Base-by-base conservation (phyloP, 2,329 filamentous ascomycete genomes). In the Botrytis cinerea region DNA sequence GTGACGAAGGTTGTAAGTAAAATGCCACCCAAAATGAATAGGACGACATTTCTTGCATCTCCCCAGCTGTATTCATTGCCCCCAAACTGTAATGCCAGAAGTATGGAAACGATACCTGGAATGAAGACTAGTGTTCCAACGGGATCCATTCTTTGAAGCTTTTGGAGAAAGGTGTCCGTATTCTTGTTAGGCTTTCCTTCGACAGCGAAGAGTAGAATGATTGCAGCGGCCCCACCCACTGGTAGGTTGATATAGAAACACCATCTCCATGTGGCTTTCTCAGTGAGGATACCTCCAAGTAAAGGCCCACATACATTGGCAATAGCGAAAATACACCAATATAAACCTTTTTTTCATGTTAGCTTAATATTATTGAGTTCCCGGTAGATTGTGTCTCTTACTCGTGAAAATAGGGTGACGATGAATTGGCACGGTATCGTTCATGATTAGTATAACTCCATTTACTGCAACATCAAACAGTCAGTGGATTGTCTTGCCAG, bases 311-410 rank as follows among this genome's bases (percentile, higher is more conserved):
- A 20, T 66, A 73, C 62, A 61, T 69, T 62, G n/a, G 75, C 72
- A 9, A 76, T 60, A 2, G 72, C 76, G 90, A 90, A 92, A 0
- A 92, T 87, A 8, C 71, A 73, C 6, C 74, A 72, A 4, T 75
- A 54, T 25, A 77, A 12, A 18, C 32, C 63, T 67, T 35, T 2
- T 48, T 20, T 35, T n/a, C 2, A 38, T 10, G 22, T 67, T 51
- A 51, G 63, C 63, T 67, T 38, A 1, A 10, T 1, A 20, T 20
- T 18, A 6, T 10, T 38, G 51, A 16, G 28, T 12, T n/a, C 20
- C 2, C 0, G 10, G 16, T 14, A 4, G 5, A 16, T 3, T 20
- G 2, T 22, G 18, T 45, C 5, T 48, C 12, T 38, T 51, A 67
- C 71, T 70, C 28, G 61, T 63, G 28, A 68, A 74, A 3, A 74